Evolutionary conservation across 2,329 filamentous ascomycete species (phyloP), one percentile per base, ranked within the genome.

Genomic region (Orbilia oligospora): DNA sequence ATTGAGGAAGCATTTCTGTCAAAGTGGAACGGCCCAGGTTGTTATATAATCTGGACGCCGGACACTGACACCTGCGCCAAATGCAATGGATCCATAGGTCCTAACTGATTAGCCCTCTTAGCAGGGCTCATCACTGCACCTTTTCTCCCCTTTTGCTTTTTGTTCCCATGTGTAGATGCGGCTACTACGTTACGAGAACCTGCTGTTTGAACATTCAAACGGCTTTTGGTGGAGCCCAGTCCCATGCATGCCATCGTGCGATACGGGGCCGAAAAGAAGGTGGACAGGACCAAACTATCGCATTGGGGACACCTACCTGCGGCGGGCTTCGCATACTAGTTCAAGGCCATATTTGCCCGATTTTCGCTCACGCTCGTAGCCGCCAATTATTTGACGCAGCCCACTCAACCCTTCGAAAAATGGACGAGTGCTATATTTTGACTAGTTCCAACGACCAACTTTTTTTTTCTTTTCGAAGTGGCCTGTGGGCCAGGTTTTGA

Each of bases 121-220:
- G 48, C 68, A 78, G 75, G 73, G 75, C 75, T 78, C 68, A 72
- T 66, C 58, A 41, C 41, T 71, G n/a, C n/a, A n/a, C n/a, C n/a
- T 70, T 61, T 44, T 9, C 14, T 22, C 16, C 48, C 16, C 49
- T 27, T 63, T 78, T 78, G 63, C 75, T 78, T 78, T 78, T 78
- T 78, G 18, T 20, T 64, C 55, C 48, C 30, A 22, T 63, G 58
- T 18, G 53, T 30, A 68, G 68, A 49, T 78, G 67, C 75, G 75
- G 75, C 68, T 77, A 68, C 51, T 51, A 48, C 44, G 33, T 8
- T 36, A 41, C 38, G 38, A 41, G 41, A 55, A 55, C 36, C 27
- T 44, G 71, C 22, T 56, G 38, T 66, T 49, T 22, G 41, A 16
- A 67, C 36, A 46, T 36, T 68, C 68, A 72, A 61, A 72, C 67